Percentiles rank a stretch among this genome's conserved stretches.
phyloP scores from a whole-genome alignment of 805 yeast species.

The Wickerhamomyces canadensis region DNA sequence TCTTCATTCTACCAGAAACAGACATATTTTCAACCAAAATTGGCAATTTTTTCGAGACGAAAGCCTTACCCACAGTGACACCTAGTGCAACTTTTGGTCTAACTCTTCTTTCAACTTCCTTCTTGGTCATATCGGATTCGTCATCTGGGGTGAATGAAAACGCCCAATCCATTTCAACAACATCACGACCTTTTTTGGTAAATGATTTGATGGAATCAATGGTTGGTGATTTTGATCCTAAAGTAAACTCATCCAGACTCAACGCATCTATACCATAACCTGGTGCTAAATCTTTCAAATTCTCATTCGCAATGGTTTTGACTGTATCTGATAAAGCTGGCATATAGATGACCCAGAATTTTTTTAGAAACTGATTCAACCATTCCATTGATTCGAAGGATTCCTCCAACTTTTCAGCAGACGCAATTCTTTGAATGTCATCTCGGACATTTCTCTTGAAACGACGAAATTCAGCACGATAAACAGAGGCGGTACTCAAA shows the following conservation, averaged over 20 bases:
- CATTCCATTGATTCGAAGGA: slow-evolving; percentile 73
- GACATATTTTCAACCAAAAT: slow-evolving; percentile 78
- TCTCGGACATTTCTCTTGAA: slow-evolving; percentile 71
- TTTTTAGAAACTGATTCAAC: slow-evolving; percentile 71
- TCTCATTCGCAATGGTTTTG: slow-evolving; percentile 59
- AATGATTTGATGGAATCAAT: slow-evolving; percentile 68
- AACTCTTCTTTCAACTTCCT: slow-evolving; percentile 61
- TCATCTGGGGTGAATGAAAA: slow-evolving; percentile 79
- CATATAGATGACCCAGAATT: slow-evolving; percentile 87
- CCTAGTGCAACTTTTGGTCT: slow-evolving; percentile 81
- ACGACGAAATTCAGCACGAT: slow-evolving; percentile 68
- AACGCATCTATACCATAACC: slow-evolving; percentile 78
- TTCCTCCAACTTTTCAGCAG: slow-evolving; percentile 58
- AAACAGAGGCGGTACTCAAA: slow-evolving; percentile 58
- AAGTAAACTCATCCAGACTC: slow-evolving; percentile 68
- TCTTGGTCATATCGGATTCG: slow-evolving; percentile 77
- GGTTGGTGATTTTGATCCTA: slow-evolving; percentile 78
- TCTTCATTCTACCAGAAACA: slow-evolving; percentile 61
- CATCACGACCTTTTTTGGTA: slow-evolving; percentile 60
- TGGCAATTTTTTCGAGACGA: slow-evolving; percentile 72
- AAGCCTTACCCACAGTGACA: slow-evolving; percentile 75
- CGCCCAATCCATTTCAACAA: slow-evolving; percentile 80
- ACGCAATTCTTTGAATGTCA: slow-evolving; percentile 61
- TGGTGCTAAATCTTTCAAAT: slow-evolving; percentile 66
- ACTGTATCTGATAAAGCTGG: slow-evolving; percentile 78